phyloP scores from a whole-genome alignment of 768 basidiomycete species.

The Leccinum rimulosum region DNA sequence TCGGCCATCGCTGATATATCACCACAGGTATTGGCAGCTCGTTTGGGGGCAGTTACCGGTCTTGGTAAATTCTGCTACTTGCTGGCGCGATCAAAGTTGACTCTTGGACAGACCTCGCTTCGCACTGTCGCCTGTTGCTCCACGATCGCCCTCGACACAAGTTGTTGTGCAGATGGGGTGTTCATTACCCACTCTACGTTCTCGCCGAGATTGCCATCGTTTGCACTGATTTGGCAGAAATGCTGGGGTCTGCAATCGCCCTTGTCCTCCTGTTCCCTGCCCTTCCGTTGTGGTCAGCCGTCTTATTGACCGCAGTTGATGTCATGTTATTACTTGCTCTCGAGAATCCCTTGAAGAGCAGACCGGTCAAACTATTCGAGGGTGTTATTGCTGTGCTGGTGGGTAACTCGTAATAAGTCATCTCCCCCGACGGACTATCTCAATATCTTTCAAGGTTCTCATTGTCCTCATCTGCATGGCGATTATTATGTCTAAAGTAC shows the following conservation, averaged over 20 bases:
- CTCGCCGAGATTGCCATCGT: constrained; percentile 72
- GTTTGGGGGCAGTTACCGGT: constrained; percentile 81
- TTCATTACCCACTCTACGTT: constrained; percentile 63
- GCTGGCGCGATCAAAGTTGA: constrained; percentile 8
- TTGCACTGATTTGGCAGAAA: constrained; percentile 77
- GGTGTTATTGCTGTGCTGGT: constrained; percentile 61
- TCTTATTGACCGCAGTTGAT: constrained; percentile 65
- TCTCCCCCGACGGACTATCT: background rate
- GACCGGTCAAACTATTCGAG: constrained; percentile 70
- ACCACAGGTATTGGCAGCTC: constrained; percentile 65
- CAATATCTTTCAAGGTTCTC: constrained; percentile 43
- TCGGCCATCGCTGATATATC: constrained; percentile 3
- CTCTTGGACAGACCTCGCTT: constrained; percentile 48
- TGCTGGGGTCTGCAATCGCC: constrained; percentile 80
- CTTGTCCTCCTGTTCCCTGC: constrained; percentile 70
- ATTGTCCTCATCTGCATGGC: constrained; percentile 77
- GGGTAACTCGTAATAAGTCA: constrained; percentile 12
- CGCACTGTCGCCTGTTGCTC: constrained; percentile 62
- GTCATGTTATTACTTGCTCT: constrained; percentile 70
- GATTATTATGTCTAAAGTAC: constrained; percentile 68
- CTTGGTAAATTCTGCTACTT: constrained; percentile 48
- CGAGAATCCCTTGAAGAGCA: constrained; percentile 64
- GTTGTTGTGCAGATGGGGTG: constrained; percentile 53
- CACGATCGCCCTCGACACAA: constrained; percentile 63
- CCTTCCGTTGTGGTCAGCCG: constrained; percentile 68